Evolutionary conservation across 768 basidiomycete genomes (phyloP).

Genomic region (Naganishia kalamii): DNA sequence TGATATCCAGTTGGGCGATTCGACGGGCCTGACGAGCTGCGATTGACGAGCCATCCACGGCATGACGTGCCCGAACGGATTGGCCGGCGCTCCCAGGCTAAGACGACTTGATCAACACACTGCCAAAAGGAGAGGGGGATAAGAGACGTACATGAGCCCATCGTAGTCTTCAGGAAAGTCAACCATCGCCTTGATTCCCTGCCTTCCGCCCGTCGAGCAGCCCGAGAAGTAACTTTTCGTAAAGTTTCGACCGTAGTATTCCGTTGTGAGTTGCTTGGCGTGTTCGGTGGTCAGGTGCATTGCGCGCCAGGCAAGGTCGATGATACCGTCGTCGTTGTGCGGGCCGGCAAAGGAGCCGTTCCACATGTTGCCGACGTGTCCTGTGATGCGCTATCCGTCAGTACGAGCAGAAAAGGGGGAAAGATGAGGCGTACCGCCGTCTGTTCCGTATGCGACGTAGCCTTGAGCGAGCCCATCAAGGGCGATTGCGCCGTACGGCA

Average conservation of each 20-base stretch:
- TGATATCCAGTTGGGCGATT: background rate
- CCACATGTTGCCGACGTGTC: background rate
- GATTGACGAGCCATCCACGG: background rate
- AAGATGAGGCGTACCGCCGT: background rate
- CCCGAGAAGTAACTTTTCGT: constrained; percentile 1
- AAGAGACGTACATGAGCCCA: background rate
- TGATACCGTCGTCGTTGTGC: background rate
- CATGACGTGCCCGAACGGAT: constrained; percentile 7
- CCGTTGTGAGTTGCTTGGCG: background rate
- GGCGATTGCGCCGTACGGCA: background rate
- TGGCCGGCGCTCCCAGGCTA: background rate
- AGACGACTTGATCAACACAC: background rate
- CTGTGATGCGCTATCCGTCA: background rate
- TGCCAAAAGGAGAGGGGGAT: background rate
- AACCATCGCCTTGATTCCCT: constrained; percentile 4
- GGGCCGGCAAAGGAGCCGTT: constrained; percentile 1
- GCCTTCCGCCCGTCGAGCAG: background rate
- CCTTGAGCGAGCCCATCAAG: constrained; percentile 6
- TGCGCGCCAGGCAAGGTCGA: constrained; percentile 1
- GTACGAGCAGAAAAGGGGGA: background rate
- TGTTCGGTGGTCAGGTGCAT: background rate
- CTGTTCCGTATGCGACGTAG: background rate
- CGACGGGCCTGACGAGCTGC: background rate
- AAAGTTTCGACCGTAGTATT: background rate
- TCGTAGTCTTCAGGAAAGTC: constrained; percentile 2